phyloP scores from a whole-genome alignment of 176 grass and related monocot genomes.

The Themeda triandra region DNA sequence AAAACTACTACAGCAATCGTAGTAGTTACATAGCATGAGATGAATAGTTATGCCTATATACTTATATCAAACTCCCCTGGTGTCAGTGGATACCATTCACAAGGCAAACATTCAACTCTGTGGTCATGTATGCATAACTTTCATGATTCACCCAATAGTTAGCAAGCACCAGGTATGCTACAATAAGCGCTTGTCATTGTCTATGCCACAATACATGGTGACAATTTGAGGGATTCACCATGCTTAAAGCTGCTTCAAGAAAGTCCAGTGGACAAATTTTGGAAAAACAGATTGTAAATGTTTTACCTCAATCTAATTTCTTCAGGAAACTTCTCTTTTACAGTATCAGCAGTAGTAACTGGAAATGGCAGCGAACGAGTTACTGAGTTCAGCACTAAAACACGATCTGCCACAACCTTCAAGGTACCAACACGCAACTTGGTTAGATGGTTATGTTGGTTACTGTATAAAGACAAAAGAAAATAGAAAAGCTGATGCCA shows the following conservation, averaged over 20 bases:
- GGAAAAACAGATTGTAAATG: not conserved
- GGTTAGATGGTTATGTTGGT: not conserved
- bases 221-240: not conserved
- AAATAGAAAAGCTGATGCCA: not conserved
- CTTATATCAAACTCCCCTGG: not conserved
- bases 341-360: slow-evolving; percentile 66
- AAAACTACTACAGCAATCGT: not conserved
- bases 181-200: not conserved
- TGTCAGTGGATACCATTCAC: not conserved
- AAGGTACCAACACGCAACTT: slow-evolving; percentile 7
- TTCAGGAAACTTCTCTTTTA: slow-evolving; percentile 85
- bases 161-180: not conserved
- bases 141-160: not conserved
- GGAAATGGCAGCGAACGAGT: slow-evolving; percentile 84
- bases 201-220: slow-evolving; percentile 6
- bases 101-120: not conserved
- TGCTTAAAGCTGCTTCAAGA: not conserved
- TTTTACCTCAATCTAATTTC: slow-evolving; percentile 94
- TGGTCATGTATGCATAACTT: not conserved
- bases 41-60: not conserved
- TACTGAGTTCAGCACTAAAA: slow-evolving; percentile 84
- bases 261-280: not conserved
- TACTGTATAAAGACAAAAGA: not conserved
- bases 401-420: slow-evolving; percentile 65
- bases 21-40: slow-evolving; percentile 2